Evolutionary conservation across 2,329 filamentous ascomycete species (phyloP), one percentile per base, ranked within the genome.

Genomic region (Cytospora paraplurivora): DNA sequence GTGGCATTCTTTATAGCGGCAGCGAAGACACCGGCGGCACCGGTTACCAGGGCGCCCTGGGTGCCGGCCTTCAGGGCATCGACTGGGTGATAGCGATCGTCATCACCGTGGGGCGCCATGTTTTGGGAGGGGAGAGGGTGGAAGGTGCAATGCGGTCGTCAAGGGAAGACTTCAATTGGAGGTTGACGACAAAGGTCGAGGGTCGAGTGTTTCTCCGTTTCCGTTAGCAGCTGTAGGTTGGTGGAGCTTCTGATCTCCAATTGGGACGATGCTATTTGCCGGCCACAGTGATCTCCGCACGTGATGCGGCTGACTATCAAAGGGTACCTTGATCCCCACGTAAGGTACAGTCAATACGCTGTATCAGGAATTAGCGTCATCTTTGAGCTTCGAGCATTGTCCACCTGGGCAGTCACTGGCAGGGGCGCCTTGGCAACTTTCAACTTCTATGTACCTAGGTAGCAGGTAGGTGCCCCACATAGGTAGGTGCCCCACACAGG

Each of bases 1-100:
- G 97, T 84, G 64, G 93, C 92, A 81, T 96, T 98, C 81, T 93
- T 91, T 69, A 96, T 83, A 7, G 79, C 79, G 7, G 73, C 69
- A 47, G 76, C 71, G 19, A 82, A 82, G 66, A 88, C 77, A 70
- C 89, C 89, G 59, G 81, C 81, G 63, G 78, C 77, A 69, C 86
- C 85, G 55, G 82, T 83, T 68, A 87, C 76, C 67, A 82, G 71
- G 49, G 82, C 82, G 62, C 82, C 81, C 70, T 81, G 83, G 72
- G 85, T 74, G 34, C 86, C 79, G 56, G 77, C 76, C 57, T 77
- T 75, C 70, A 91, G 76, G 63, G 88, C 85, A 79, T 91, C 88
- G 73, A 74, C 70, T 51, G 74, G 74, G 52, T 74, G 69, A 68
- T 75, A 77, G n/a, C 66, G 61, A 53, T 71, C 69, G 56, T 71